Evolutionary conservation across 2,329 filamentous ascomycete genomes (phyloP), one percentile per base, ranked within the genome.

Genomic region (Acrocalymma vagum): DNA sequence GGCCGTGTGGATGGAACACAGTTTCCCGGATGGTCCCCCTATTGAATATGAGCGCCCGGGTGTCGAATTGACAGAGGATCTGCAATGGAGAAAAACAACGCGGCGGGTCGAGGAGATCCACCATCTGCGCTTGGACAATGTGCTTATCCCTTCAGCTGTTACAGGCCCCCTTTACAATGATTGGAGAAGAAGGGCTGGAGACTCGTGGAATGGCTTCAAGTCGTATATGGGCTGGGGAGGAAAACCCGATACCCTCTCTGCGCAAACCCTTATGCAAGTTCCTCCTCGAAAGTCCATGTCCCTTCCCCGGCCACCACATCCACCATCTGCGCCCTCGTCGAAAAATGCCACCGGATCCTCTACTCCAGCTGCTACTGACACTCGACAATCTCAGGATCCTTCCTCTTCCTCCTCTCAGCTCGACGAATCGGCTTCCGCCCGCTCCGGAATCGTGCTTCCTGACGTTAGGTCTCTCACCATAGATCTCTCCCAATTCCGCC

Each of bases 1-100:
- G n/a, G 69, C 64, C 16, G 65, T 60, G 34, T 78, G 75, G 76
- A 60, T 80, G 5, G 75, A 79, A 32, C 63, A 78, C 13, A 65
- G 62, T 11, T 78, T 76, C 31, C 78, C 77, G 1, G 67, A 74
- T 29, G 72, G 72, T 4, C 76, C 76, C 25, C 77, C 77, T 1
- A 58, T 65, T 46, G 76, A 79, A 45, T 80, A 74, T 41, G 73
- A 74, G 45, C 70, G 72, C 3, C 71, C 67, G 14, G 78, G 78
- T 7, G 53, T 64, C 21, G 63, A 67, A 30, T 20, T 77, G 64
- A 71, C 70, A 53, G 54, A 72, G 53, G 43, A 70, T 67, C 32
- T 70, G 50, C 37, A 63, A 57, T 45, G 67, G 69, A 51, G 65
- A 23, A 55, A 52, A 41, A 48, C 58, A 6, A 65, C 52, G 2